phyloP scores from a whole-genome alignment of 140 eudicot species.

The Stevia rebaudiana region DNA sequence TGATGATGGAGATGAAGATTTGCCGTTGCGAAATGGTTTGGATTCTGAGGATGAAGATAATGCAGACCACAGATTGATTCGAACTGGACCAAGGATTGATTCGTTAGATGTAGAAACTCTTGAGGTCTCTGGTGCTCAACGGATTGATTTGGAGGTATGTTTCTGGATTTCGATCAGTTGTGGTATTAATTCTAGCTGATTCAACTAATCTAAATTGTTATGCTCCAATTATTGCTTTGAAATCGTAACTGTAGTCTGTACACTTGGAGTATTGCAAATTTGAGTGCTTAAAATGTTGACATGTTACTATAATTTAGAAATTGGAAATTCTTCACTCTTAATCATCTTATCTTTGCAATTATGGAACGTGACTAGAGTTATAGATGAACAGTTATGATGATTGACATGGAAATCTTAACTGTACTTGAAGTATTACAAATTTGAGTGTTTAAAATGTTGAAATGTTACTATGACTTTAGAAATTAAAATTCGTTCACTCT shows the following conservation, averaged over 20 bases:
- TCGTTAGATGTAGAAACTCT: constrained; percentile 91
- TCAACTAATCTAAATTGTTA: not conserved
- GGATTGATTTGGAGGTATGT: constrained; percentile 66
- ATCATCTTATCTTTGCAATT: too few relatives aligned
- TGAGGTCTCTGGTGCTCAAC: constrained; percentile 73
- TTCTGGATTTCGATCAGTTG: constrained; percentile 5
- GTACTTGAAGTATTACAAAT: not conserved
- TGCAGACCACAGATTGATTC: constrained; percentile 54
- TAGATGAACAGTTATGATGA: too few relatives aligned
- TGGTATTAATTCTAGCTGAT: constrained; percentile 6
- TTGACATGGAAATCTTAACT: not conserved
- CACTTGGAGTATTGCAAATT: not conserved
- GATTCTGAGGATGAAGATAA: constrained; percentile 76
- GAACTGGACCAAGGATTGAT: constrained; percentile 82
- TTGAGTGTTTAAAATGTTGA: not conserved
- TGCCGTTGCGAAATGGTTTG: constrained; percentile 33
- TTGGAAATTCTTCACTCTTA: too few relatives aligned
- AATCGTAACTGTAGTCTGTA: not conserved
- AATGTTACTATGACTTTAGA: not conserved
- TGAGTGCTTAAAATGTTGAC: not conserved
- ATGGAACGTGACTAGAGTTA: too few relatives aligned
- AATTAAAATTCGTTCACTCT: too few relatives aligned
- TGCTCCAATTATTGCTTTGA: not conserved
- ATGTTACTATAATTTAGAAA: too few relatives aligned
- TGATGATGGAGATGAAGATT: constrained; percentile 33